Percentiles rank a stretch among this genome's conserved stretches.
These are phyloP conservation scores for Aspergillus avenaceus DNA, from an alignment of 495 filamentous ascomycete species.

Conservation along the genomic window DNA sequence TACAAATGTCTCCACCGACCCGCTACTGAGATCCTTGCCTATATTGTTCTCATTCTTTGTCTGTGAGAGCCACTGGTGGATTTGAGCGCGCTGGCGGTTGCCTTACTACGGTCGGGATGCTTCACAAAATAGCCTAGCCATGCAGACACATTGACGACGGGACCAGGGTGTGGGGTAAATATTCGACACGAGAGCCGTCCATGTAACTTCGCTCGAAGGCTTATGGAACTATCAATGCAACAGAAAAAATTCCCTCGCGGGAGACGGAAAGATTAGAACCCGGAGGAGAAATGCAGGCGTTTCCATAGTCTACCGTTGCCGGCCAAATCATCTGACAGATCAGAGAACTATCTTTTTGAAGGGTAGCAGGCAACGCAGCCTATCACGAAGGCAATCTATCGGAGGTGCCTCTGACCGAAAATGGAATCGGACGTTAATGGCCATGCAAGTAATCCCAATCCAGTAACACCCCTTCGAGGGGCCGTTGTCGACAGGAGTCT, in stretches of 20 bases:
- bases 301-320: neutral
- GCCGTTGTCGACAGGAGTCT: too few relatives aligned
- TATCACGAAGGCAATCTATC: too few relatives aligned
- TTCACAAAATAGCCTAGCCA: neutral
- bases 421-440: too few relatives aligned
- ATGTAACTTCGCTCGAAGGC: neutral
- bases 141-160: neutral
- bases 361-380: neutral
- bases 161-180: neutral
- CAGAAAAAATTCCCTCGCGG: neutral
- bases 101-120: neutral
- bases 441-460: too few relatives aligned
- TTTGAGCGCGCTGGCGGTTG: neutral
- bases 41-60: neutral
- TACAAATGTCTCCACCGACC: neutral
- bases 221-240: neutral
- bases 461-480: too few relatives aligned
- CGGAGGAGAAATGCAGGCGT: neutral
- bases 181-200: neutral
- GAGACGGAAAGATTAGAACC: neutral
- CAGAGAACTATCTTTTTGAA: neutral
- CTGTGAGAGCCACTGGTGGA: neutral
- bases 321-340: neutral
- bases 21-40: neutral
- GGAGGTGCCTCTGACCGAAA: too few relatives aligned